Evolutionary conservation across 139 green algal genomes (phyloP).

Genomic region (Tetratostichococcus sp.): DNA sequence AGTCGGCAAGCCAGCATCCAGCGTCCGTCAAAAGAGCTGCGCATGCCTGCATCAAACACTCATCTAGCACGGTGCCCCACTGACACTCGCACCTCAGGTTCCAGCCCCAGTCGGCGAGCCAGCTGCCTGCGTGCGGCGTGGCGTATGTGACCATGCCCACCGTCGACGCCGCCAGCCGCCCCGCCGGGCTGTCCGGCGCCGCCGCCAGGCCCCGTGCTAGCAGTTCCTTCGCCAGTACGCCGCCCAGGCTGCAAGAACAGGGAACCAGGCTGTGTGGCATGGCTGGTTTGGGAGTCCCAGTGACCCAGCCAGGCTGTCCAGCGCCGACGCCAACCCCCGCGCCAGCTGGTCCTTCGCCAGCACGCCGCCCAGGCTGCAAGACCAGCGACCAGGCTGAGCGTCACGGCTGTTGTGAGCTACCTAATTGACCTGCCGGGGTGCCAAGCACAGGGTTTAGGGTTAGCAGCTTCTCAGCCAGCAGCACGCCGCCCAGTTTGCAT

Average conservation of each 20-base stretch:
- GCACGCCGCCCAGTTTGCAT: too few relatives aligned
- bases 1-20: too few relatives aligned
- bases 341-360: background rate
- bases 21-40: too few relatives aligned
- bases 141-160: conserved; percentile 73
- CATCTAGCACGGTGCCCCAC: too few relatives aligned
- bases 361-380: background rate
- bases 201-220: conserved; percentile 25
- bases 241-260: conserved; percentile 77
- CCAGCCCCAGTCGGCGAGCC: conserved; percentile 73
- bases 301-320: background rate
- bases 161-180: conserved; percentile 30
- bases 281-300: too few relatives aligned
- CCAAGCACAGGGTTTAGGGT: too few relatives aligned
- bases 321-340: background rate
- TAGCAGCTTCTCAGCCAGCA: too few relatives aligned
- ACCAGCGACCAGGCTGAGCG: too few relatives aligned
- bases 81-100: conserved; percentile 51
- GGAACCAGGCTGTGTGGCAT: background rate
- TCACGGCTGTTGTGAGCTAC: too few relatives aligned
- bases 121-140: conserved; percentile 71
- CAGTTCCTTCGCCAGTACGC: conserved; percentile 84
- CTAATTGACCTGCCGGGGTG: too few relatives aligned
- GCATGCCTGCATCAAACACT: too few relatives aligned
- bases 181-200: conserved; percentile 3